Evolutionary conservation across 164 flowering plant genomes (phyloP), one percentile per base, ranked within the genome.

Genomic region (Kalanchoe fedtschenkoi): DNA sequence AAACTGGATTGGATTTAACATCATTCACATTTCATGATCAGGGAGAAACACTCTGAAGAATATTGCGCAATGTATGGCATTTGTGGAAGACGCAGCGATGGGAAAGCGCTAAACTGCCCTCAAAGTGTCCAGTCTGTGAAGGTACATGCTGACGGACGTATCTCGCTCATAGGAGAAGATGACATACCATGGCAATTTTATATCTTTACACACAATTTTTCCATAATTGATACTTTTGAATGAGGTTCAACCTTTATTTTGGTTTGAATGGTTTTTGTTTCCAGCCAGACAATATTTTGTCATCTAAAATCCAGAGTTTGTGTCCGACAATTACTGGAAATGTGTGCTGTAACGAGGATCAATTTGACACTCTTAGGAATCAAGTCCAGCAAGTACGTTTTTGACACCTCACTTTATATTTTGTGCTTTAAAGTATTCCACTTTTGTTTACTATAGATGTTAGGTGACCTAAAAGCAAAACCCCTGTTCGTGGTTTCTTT

Each of bases 61-160:
- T 89, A 84, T 63, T 95, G 99, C 78, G 85, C 91, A 38, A 91
- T 95, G 97, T 87, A 87, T 71, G 93, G 72, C 66, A 82, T 95
- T 21, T 95, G 99, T 74, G 99, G 93, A 69, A 47, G 70, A 22
- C 93, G 99, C 4, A 74, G 70, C 38, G 97, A 95, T 71, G 91
- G 91, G 42, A 91, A 87, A 77, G 82, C 83, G 4, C 68, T 95
- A 60, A 95, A 95, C 72, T 95, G 99, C 66, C 96, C 97, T 57
- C 66, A 61, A 68, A 76, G 77, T 65, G 62, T 81, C 44, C 91
- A 87, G 14, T 75, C 97, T 62, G 83, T 86, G 43, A 86, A 86
- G 97, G 99, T 89, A 80, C 22, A 34, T 64, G 9, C 0, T 67
- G 8, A 6, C 4, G 51, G 7, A 4, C 11, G n/a, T 11, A 9